phyloP scores from a whole-genome alignment of 2,329 filamentous ascomycete species.

The Sarocladiaceae sp. region DNA sequence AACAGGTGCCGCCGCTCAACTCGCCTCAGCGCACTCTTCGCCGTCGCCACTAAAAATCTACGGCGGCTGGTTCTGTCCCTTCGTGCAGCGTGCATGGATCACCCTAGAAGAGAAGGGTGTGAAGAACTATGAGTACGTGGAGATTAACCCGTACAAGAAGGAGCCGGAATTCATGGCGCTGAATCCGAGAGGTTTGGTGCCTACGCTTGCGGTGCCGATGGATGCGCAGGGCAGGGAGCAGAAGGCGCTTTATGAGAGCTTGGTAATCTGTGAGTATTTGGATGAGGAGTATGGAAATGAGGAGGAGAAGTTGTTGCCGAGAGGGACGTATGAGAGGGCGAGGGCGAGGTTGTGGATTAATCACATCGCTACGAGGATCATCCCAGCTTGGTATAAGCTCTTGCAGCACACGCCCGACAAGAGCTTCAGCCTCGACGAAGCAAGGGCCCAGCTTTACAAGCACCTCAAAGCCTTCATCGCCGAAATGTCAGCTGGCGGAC shows the following conservation, averaged over 20 bases:
- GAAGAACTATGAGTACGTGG: conserved; percentile 65
- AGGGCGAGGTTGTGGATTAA: conserved; percentile 70
- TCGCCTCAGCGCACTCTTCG: conserved; percentile 40
- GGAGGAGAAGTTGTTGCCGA: conserved; percentile 49
- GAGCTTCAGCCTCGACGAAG: conserved; percentile 44
- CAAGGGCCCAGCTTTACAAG: conserved; percentile 52
- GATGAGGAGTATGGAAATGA: conserved; percentile 59
- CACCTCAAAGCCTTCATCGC: conserved; percentile 56
- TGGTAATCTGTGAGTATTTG: conserved; percentile 70
- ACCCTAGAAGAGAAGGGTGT: conserved; percentile 69
- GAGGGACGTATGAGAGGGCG: conserved; percentile 60
- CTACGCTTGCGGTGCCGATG: conserved; percentile 55
- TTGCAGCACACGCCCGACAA: conserved; percentile 51
- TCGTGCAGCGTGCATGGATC: conserved; percentile 69
- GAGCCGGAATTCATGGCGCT: conserved; percentile 61
- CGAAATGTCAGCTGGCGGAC: conserved; percentile 53
- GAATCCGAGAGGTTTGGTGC: conserved; percentile 73
- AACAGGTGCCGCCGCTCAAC: conserved; percentile 43
- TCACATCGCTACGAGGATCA: conserved; percentile 62
- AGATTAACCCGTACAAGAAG: conserved; percentile 77
- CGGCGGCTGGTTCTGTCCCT: conserved; percentile 70
- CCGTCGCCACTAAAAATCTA: conserved; percentile 61
- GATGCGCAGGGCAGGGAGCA: conserved; percentile 23
- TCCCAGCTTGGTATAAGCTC: conserved; percentile 64
- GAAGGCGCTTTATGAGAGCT: conserved; percentile 68